Percentiles rank a stretch among this genome's conserved stretches.
phyloP scores from a whole-genome alignment of 257 asterid genomes.

The Scutellaria galericulata region DNA sequence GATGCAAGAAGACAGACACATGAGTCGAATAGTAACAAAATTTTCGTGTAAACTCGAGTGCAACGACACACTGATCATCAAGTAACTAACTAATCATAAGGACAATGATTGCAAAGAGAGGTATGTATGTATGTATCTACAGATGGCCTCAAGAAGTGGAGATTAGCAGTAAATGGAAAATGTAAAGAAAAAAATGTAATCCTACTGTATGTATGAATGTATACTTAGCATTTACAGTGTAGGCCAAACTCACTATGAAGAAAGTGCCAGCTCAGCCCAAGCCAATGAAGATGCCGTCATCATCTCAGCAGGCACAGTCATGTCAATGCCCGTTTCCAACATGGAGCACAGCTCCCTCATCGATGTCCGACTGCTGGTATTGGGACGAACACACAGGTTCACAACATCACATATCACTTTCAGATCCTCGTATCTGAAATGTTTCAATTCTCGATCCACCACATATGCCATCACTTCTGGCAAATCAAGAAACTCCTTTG shows the following conservation, averaged over 20 bases:
- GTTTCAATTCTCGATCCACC: slow-evolving; percentile 83
- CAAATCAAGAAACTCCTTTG: slow-evolving; percentile 68
- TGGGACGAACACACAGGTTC: slow-evolving; percentile 59
- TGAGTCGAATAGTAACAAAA: too few relatives aligned
- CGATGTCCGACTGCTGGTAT: slow-evolving; percentile 49
- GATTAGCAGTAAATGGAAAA: slow-evolving; percentile 11
- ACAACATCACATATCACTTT: slow-evolving; percentile 77
- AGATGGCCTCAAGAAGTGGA: slow-evolving; percentile 15
- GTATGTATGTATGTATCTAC: too few relatives aligned
- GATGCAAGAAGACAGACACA: too few relatives aligned
- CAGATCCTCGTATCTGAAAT: slow-evolving; percentile 76
- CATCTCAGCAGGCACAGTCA: slow-evolving; percentile 68
- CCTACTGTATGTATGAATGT: slow-evolving; percentile 13
- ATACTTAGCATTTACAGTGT: slow-evolving; percentile 44
- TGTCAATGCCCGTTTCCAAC: slow-evolving; percentile 75
- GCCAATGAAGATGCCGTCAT: slow-evolving; percentile 76
- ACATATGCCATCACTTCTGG: slow-evolving; percentile 72
- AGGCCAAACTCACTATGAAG: slow-evolving; percentile 52
- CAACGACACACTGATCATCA: neutral
- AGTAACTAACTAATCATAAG: too few relatives aligned
- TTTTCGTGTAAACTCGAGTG: too few relatives aligned
- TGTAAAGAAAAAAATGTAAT: slow-evolving; percentile 5
- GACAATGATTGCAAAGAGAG: neutral
- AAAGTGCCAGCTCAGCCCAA: slow-evolving; percentile 94
- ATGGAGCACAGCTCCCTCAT: slow-evolving; percentile 67